These are phyloP conservation scores for Geotrichum candidum DNA, from an alignment of 1,139 yeast genomes.

Conservation along the genomic window DNA sequence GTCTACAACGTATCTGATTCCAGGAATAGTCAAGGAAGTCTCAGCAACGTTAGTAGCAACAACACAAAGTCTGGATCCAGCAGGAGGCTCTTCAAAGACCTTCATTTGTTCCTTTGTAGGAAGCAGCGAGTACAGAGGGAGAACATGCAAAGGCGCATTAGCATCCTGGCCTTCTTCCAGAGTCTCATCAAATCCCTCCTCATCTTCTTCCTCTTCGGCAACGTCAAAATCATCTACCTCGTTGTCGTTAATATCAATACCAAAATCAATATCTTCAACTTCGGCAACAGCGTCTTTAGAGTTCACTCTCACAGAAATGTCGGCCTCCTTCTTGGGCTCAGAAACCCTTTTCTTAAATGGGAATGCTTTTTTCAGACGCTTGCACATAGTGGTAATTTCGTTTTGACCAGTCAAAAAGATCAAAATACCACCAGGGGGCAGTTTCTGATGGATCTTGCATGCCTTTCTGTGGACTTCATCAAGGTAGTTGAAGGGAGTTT, in stretches of 20 bases:
- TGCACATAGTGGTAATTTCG: slow-evolving; percentile 76
- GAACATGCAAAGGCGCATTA: slow-evolving; percentile 76
- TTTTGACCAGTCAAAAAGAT: slow-evolving; percentile 91
- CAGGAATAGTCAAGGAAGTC: slow-evolving; percentile 94
- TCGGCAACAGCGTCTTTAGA: slow-evolving; percentile 65
- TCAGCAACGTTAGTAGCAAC: slow-evolving; percentile 98
- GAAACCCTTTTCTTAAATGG: slow-evolving; percentile 44
- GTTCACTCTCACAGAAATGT: slow-evolving; percentile 46
- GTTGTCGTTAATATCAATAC: slow-evolving; percentile 41
- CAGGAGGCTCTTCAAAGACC: slow-evolving; percentile 81
- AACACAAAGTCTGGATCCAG: slow-evolving; percentile 79
- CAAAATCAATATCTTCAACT: slow-evolving; percentile 84
- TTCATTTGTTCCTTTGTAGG: slow-evolving; percentile 94
- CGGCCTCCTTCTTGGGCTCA: slow-evolving; percentile 34
- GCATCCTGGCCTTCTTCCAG: slow-evolving; percentile 70
- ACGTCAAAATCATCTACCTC: slow-evolving; percentile 42
- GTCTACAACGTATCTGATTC: slow-evolving; percentile 90
- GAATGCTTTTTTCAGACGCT: slow-evolving; percentile 59
- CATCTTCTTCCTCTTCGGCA: slow-evolving; percentile 53
- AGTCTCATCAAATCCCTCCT: slow-evolving; percentile 87
- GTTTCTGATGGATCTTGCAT: slow-evolving; percentile 72
- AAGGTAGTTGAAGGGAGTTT: slow-evolving; percentile 69
- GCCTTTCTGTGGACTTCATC: slow-evolving; percentile 85
- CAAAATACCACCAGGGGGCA: slow-evolving; percentile 93
- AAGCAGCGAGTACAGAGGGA: slow-evolving; percentile 84